Evolutionary conservation across 495 filamentous ascomycete genomes (phyloP).

Genomic region (Podospora sp.): DNA sequence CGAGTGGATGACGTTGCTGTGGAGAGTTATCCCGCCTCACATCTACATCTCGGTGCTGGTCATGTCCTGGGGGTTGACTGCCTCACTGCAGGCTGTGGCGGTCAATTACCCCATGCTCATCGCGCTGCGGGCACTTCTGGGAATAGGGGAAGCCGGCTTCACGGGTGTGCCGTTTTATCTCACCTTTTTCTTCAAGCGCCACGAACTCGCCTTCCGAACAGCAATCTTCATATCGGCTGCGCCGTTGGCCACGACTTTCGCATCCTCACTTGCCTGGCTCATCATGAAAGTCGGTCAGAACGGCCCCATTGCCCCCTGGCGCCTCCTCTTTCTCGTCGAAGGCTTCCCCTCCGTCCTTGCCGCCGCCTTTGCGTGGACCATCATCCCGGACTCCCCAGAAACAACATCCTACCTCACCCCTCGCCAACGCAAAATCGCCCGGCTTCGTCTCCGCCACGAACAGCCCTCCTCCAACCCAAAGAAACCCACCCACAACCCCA

Average conservation of each 20-base stretch:
- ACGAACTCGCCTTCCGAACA: slow-evolving; percentile 78
- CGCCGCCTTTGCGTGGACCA: slow-evolving; percentile 68
- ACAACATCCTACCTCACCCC: slow-evolving; percentile 69
- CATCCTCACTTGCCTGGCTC: slow-evolving; percentile 78
- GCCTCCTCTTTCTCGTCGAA: slow-evolving; percentile 84
- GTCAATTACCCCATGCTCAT: slow-evolving; percentile 74
- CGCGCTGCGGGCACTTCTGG: slow-evolving; percentile 65
- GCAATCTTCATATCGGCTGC: slow-evolving; percentile 85
- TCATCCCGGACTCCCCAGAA: slow-evolving; percentile 72
- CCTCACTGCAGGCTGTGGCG: slow-evolving; percentile 70
- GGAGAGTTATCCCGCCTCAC: slow-evolving; percentile 66
- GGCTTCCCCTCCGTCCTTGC: slow-evolving; percentile 74
- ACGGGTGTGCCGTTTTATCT: slow-evolving; percentile 80
- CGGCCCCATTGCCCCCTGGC: slow-evolving; percentile 73
- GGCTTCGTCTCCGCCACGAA: slow-evolving; percentile 54
- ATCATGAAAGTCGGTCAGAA: slow-evolving; percentile 66
- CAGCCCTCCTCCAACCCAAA: background rate
- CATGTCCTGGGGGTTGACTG: slow-evolving; percentile 66
- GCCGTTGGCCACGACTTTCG: slow-evolving; percentile 81
- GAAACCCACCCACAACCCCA: slow-evolving; percentile 30
- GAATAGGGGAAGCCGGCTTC: slow-evolving; percentile 75
- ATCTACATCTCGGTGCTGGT: slow-evolving; percentile 68
- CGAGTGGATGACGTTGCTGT: slow-evolving; percentile 75
- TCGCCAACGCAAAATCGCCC: slow-evolving; percentile 75
- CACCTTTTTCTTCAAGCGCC: slow-evolving; percentile 81